A percentile compares a stretch with the other conserved stretches of the same genome.
phyloP scores from a whole-genome alignment of 1,284 basidiomycete genomes.

The Ceraceosorus guamensis region DNA sequence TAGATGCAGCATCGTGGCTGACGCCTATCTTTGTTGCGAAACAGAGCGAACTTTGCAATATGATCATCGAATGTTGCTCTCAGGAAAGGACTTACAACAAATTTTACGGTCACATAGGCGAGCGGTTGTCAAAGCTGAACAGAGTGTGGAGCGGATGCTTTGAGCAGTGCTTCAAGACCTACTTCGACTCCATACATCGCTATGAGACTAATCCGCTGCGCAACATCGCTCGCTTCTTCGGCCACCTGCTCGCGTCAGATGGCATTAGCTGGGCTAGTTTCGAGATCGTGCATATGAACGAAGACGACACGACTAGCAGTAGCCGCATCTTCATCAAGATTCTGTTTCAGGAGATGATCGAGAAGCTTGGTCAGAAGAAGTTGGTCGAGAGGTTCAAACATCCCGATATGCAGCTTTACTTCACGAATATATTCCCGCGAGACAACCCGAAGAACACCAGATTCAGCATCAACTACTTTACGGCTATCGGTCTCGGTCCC shows the following conservation, averaged over 20 bases:
- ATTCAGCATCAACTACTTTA: constrained; percentile 92
- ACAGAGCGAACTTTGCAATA: constrained; percentile 95
- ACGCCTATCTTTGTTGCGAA: neutral
- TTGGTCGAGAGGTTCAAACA: constrained; percentile 71
- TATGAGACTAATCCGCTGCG: constrained; percentile 97
- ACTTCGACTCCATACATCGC: constrained; percentile 93
- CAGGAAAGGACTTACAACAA: constrained; percentile 94
- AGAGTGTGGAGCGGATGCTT: constrained; percentile 84
- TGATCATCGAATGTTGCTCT: constrained; percentile 99
- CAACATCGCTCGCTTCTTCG: constrained; percentile 94
- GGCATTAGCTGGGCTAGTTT: constrained; percentile 82
- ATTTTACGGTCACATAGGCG: constrained; percentile 91
- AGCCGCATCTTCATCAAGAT: constrained; percentile 98
- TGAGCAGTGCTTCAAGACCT: constrained; percentile 78
- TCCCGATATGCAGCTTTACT: constrained; percentile 59
- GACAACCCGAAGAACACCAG: constrained; percentile 94
- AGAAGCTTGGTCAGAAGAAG: constrained; percentile 76
- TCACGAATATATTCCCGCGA: constrained; percentile 82
- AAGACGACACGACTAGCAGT: constrained; percentile 93
- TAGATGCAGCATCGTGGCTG: neutral
- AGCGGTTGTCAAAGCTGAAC: constrained; percentile 92
- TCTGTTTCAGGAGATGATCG: constrained; percentile 86
- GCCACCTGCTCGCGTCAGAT: constrained; percentile 68
- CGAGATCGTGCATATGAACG: constrained; percentile 81
- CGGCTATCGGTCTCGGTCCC: constrained; percentile 80